phyloP scores from a whole-genome alignment of 164 flowering plant genomes.

The Piper betle region DNA sequence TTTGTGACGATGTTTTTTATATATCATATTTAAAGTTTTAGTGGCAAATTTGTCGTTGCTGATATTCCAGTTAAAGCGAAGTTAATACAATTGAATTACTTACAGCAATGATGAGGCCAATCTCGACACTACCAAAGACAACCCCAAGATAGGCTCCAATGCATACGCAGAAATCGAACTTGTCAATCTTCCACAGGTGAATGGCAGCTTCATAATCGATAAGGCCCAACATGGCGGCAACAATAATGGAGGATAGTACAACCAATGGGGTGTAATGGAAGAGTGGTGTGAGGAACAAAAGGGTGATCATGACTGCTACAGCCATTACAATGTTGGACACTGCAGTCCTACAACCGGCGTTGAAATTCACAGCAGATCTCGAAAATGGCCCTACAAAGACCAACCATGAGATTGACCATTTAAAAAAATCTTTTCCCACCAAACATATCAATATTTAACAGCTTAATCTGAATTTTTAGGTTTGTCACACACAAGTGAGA shows the following conservation, averaged over 20 bases:
- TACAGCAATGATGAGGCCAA: conserved; percentile 52
- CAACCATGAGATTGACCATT: not conserved
- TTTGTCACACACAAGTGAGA: too few relatives aligned
- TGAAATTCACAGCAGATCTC: conserved; percentile 62
- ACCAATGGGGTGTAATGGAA: conserved; percentile 77
- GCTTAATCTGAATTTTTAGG: too few relatives aligned
- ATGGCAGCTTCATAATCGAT: conserved; percentile 50
- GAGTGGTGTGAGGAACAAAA: conserved; percentile 54
- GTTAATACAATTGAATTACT: too few relatives aligned
- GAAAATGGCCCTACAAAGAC: conserved; percentile 57
- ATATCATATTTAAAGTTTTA: too few relatives aligned
- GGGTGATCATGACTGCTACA: conserved; percentile 44
- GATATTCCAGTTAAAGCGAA: too few relatives aligned
- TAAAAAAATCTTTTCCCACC: too few relatives aligned
- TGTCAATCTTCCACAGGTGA: conserved; percentile 61
- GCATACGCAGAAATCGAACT: conserved; percentile 56
- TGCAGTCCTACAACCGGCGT: conserved; percentile 68
- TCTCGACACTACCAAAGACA: conserved; percentile 45
- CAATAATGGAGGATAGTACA: conserved; percentile 58
- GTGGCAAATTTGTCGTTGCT: too few relatives aligned
- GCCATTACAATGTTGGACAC: conserved; percentile 81
- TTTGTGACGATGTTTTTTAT: too few relatives aligned
- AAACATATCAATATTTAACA: too few relatives aligned
- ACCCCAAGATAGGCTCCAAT: conserved; percentile 43
- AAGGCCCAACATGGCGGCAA: conserved; percentile 61